A percentile compares a stretch with the other conserved stretches of the same genome.
Evolutionary conservation across 257 asterid species (phyloP).

Genomic region (Avicennia marina): DNA sequence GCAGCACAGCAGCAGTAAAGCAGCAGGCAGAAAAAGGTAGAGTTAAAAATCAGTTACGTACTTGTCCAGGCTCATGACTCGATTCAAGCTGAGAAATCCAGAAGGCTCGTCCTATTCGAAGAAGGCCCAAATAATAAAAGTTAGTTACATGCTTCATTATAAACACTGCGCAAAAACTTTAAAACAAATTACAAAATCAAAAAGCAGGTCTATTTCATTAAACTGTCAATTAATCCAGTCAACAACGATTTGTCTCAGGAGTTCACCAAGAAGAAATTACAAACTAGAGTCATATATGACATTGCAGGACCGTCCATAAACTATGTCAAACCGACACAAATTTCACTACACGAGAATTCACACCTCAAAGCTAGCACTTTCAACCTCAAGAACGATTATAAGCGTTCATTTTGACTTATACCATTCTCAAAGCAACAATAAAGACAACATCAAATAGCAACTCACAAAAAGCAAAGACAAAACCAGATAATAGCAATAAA

Average conservation of each 20-base stretch:
- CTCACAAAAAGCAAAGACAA: too few species aligned
- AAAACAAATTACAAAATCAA: background rate
- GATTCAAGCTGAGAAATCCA: conserved; percentile 90
- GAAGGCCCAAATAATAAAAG: too few species aligned
- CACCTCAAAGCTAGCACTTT: too few species aligned
- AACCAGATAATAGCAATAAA: too few species aligned
- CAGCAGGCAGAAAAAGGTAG: background rate
- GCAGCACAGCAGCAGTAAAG: background rate
- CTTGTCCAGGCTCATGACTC: conserved; percentile 94
- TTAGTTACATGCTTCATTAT: background rate
- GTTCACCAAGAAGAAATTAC: background rate
- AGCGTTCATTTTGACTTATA: too few species aligned
- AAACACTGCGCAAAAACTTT: conserved; percentile 11
- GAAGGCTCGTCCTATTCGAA: conserved; percentile 58
- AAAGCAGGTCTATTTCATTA: background rate
- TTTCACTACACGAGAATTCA: too few species aligned
- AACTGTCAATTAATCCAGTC: background rate
- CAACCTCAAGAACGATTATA: too few species aligned
- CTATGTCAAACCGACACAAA: too few species aligned
- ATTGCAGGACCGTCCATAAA: too few species aligned
- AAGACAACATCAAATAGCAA: too few species aligned
- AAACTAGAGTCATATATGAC: conserved; percentile 1
- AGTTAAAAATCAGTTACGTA: conserved; percentile 16
- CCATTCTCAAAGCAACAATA: too few species aligned
- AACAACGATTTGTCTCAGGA: background rate